Conservation (phyloP, 306 rosid species). For the Vigna nakashimae region DNA sequence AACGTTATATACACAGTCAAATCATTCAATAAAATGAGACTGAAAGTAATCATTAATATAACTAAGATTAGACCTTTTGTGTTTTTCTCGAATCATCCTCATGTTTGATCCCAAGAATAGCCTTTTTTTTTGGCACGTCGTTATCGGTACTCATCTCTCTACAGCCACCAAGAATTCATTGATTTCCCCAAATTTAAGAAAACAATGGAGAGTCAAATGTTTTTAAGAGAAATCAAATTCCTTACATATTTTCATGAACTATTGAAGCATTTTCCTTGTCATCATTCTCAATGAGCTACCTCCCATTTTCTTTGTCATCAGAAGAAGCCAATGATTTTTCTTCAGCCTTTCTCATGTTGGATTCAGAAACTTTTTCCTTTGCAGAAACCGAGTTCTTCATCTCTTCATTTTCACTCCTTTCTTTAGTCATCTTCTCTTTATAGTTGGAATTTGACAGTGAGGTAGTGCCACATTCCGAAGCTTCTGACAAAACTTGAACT, state of each 20-base stretch:
- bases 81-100: constrained; percentile 52
- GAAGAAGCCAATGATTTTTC: constrained; percentile 50
- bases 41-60: constrained; percentile 21
- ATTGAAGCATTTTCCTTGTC: constrained; percentile 69
- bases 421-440: constrained; percentile 37
- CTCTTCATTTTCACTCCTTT: constrained; percentile 46
- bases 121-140: constrained; percentile 39
- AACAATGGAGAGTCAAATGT: constrained; percentile 7
- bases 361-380: constrained; percentile 37
- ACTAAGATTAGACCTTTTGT: constrained; percentile 56
- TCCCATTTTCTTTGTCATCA: constrained; percentile 57
- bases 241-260: constrained; percentile 65
- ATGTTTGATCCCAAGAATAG: constrained; percentile 55
- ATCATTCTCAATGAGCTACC: constrained; percentile 48
- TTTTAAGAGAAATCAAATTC: constrained; percentile 22
- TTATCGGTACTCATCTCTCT: constrained; percentile 46
- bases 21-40: neutral
- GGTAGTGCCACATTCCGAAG: constrained; percentile 41
- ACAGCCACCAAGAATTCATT: constrained; percentile 32
- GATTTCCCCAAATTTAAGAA: constrained; percentile 28
- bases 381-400: constrained; percentile 36
- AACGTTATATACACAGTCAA: neutral
- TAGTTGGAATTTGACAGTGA: constrained; percentile 44
- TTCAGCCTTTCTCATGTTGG: constrained; percentile 48
- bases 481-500: constrained; percentile 39